Percentiles rank a stretch among this genome's conserved stretches.
Conservation (phyloP, 1,139 yeast species). For the Zygosaccharomyces pseudobailii region DNA sequence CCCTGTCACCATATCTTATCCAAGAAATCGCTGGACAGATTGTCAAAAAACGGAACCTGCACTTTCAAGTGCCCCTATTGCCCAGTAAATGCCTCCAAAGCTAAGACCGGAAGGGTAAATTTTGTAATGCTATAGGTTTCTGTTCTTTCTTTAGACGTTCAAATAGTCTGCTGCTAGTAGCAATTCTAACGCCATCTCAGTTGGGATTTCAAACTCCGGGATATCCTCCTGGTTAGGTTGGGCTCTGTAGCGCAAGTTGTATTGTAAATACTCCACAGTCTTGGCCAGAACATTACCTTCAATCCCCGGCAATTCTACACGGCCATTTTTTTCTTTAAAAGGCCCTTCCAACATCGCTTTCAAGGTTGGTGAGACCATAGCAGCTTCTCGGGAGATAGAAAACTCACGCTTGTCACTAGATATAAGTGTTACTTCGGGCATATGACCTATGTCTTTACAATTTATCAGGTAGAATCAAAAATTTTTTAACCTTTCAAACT, state of each 20-base stretch:
- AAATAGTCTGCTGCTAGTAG: conserved; percentile 88
- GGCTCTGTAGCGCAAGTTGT: conserved; percentile 60
- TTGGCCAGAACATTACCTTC: conserved; percentile 72
- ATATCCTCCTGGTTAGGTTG: conserved; percentile 48
- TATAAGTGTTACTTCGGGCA: conserved; percentile 57
- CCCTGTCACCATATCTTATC: conserved; percentile 65
- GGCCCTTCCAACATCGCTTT: conserved; percentile 45
- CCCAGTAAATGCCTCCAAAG: conserved; percentile 41
- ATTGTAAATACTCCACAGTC: conserved; percentile 81
- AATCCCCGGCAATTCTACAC: conserved; percentile 44
- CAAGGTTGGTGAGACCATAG: conserved; percentile 76
- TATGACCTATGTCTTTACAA: neutral
- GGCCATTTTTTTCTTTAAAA: conserved; percentile 39
- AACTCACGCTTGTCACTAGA: conserved; percentile 72
- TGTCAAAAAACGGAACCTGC: conserved; percentile 37
- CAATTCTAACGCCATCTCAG: conserved; percentile 87
- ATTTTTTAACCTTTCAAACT: neutral
- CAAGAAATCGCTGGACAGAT: conserved; percentile 43
- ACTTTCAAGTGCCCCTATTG: conserved; percentile 67
- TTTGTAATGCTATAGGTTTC: conserved; percentile 25
- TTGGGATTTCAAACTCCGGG: conserved; percentile 87
- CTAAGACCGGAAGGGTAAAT: conserved; percentile 28
- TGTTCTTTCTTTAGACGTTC: conserved; percentile 39
- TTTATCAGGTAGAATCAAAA: neutral
- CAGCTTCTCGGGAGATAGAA: conserved; percentile 68